Evolutionary conservation across 805 yeast genomes (phyloP).

Genomic region (Lachancea waltii): DNA sequence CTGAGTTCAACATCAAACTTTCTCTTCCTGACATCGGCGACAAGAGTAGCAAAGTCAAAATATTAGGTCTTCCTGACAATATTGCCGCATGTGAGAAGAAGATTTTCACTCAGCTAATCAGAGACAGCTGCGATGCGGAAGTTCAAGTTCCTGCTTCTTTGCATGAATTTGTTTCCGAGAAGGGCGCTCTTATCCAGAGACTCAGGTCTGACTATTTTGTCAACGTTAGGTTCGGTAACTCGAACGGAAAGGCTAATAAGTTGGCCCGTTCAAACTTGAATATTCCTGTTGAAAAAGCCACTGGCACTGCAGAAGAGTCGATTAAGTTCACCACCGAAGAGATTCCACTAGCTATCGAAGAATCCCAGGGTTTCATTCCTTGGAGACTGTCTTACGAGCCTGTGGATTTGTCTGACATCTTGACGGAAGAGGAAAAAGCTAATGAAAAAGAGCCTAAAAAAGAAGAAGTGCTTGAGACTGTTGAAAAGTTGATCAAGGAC

Average conservation of each 20-base stretch:
- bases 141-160: conserved; percentile 50
- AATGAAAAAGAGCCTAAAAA: conserved; percentile 40
- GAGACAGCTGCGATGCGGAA: conserved; percentile 47
- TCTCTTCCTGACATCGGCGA: conserved; percentile 57
- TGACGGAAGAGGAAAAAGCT: conserved; percentile 26
- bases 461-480: conserved; percentile 39
- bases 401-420: conserved; percentile 25
- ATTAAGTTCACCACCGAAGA: conserved; percentile 44
- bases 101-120: conserved; percentile 49
- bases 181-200: conserved; percentile 55
- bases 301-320: conserved; percentile 38
- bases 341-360: conserved; percentile 22
- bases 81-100: conserved; percentile 57
- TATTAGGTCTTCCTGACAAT: conserved; percentile 62
- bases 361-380: conserved; percentile 39
- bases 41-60: conserved; percentile 43
- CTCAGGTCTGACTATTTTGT: conserved; percentile 48
- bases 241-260: conserved; percentile 43
- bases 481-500: conserved; percentile 37
- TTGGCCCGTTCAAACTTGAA: conserved; percentile 40
- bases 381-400: conserved; percentile 54
- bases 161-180: conserved; percentile 58
- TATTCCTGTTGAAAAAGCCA: conserved; percentile 42
- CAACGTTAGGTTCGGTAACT: conserved; percentile 53
- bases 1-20: conserved; percentile 57